phyloP scores from a whole-genome alignment of 2,329 filamentous ascomycete species.

The Pseudopithomyces maydicus region DNA sequence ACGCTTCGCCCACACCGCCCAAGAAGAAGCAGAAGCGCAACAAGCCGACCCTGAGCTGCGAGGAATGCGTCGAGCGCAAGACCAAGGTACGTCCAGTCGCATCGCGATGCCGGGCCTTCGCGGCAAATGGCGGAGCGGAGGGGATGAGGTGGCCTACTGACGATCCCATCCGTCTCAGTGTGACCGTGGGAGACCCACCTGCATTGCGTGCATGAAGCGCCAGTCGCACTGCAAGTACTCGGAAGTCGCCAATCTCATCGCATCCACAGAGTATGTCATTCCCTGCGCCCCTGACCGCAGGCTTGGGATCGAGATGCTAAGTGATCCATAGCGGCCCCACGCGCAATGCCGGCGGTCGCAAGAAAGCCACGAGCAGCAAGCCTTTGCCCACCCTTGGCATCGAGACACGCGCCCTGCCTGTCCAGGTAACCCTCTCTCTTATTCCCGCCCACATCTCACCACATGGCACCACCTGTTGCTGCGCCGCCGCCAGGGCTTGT shows the following conservation, averaged over 20 bases:
- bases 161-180: constrained; percentile 57
- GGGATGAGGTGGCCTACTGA: too few relatives aligned
- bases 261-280: constrained; percentile 62
- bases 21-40: constrained; percentile 82
- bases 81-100: constrained; percentile 65
- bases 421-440: constrained; percentile 31
- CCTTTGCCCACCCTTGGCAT: constrained; percentile 23
- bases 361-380: constrained; percentile 35
- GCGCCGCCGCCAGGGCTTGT: constrained; percentile 10
- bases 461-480: constrained; percentile 11
- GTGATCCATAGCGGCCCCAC: constrained; percentile 34
- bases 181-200: constrained; percentile 69
- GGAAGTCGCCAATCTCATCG: constrained; percentile 73
- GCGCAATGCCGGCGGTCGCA: constrained; percentile 29
- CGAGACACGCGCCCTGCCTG: constrained; percentile 26
- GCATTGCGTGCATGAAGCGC: constrained; percentile 69
- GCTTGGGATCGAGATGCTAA: constrained; percentile 15
- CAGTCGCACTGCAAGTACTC: constrained; percentile 79
- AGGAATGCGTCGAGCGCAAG: constrained; percentile 81
- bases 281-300: neutral
- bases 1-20: constrained; percentile 36
- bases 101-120: neutral
- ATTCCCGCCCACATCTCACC: constrained; percentile 11
- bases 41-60: constrained; percentile 79
- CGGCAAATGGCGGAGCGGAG: neutral